Evolutionary conservation across 176 grass and related monocot genomes (phyloP), one percentile per base, ranked within the genome.

Genomic region (Echinochloa phyllopogon): DNA sequence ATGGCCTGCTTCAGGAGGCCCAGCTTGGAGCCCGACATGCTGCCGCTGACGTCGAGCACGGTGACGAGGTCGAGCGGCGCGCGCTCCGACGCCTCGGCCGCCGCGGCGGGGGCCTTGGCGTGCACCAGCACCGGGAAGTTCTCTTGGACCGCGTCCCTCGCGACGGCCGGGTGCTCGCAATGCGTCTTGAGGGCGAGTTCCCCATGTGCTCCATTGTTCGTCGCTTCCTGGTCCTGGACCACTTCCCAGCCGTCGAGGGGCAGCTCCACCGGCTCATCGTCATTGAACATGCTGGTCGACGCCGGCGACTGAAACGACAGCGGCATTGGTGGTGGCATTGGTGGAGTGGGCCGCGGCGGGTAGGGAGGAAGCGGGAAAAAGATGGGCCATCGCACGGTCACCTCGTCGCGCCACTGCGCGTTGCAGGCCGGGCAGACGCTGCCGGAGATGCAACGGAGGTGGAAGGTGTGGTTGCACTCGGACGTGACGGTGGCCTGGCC

Each of bases 11-110:
- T 84, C 63, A 49, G 11, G n/a, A 75, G 75, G 9, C 17, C 48
- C 25, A 85, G 23, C 72, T 83, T 85, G 1, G 5, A 16, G 4
- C 82, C 87, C 0, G 1, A 2, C 87, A 89, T 89, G 48, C 87
- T 89, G 12, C 76, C 68, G 45, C 87, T 89, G 75, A 85, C 18
- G 43, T 89, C 87, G n/a, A 89, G 58, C 36, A 81, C 87, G 1
- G 87, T 78, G 5, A 89, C 75, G 3, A 49, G 43, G 14, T 70
- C 41, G 41, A 70, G 40, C 10, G 67, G 67, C 17, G 67, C 67
- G 4, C 67, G 41, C 67, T 21, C 7, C 38, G 20, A 61, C 67
- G 67, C 18, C 67, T n/a, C 41, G 67, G 67, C 67, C 8, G 20
- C 67, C 67, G 41, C 40, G 10, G 2, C 65, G 3, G 41, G 65